These are phyloP conservation scores for Cavenderia fasciculata DNA, from an alignment of 78 protist species.

Conservation along the genomic window DNA sequence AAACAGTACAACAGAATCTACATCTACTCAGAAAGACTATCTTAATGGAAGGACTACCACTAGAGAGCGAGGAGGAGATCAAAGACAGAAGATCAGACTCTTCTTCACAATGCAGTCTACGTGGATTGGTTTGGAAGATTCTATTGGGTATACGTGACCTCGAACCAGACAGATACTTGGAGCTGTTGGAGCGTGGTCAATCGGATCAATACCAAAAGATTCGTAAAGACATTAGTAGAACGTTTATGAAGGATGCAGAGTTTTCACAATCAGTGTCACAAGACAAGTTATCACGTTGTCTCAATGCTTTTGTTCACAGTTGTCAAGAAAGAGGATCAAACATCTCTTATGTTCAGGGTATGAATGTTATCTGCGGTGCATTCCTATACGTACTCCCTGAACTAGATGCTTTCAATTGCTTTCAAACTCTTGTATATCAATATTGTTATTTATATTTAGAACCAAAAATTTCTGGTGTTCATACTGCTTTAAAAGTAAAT, in stretches of 20 bases:
- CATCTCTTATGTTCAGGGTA: constrained; percentile 87
- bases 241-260: constrained; percentile 48
- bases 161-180: constrained; percentile 23
- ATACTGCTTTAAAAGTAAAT: constrained; percentile 58
- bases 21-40: constrained; percentile 57
- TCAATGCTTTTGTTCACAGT: constrained; percentile 52
- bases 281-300: constrained; percentile 56
- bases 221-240: constrained; percentile 57
- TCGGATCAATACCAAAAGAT: constrained; percentile 55
- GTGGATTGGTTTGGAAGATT: constrained; percentile 72
- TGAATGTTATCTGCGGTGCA: constrained; percentile 88
- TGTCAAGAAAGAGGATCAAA: not conserved
- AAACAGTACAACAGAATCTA: constrained; percentile 41
- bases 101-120: constrained; percentile 24
- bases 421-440: constrained; percentile 7
- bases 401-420: constrained; percentile 84
- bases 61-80: constrained; percentile 38
- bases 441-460: constrained; percentile 72
- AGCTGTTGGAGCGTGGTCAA: constrained; percentile 41
- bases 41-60: constrained; percentile 45
- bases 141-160: constrained; percentile 35
- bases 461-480: constrained; percentile 78
- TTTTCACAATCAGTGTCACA: constrained; percentile 53
- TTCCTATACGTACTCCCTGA: constrained; percentile 90
- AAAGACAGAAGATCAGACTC: constrained; percentile 14